Base-by-base conservation (phyloP, 2,329 filamentous ascomycete species). In the Zymoseptoria tritici region DNA sequence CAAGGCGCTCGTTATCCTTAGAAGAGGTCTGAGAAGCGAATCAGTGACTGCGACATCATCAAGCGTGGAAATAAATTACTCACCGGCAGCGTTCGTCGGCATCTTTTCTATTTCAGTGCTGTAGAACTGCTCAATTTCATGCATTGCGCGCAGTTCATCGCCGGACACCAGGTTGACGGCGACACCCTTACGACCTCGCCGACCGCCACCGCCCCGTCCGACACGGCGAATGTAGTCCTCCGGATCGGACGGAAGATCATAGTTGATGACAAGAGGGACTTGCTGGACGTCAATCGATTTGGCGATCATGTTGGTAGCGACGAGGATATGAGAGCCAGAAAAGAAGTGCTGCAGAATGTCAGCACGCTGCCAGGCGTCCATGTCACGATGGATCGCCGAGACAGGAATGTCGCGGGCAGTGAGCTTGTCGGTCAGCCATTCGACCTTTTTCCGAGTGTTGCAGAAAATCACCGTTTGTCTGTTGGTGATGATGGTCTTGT, bases 261-360 rank as follows among this genome's bases (percentile, higher is more conserved):
- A 99, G 88, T 99, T 99, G 86, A 99, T 99, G 82, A 99, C 94
- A 76, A 99, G 84, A 62, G 93, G 97, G 64, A 99, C 94, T 83
- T 99, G 94, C 84, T 99, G 94, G 74, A 99, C 94, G 80, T 99
- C 94, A 80, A 99, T 99, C 88, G 94, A 94, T 89, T 94, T 93
- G 76, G 94, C 94, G 77, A 97, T 84, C 66, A 99, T 85, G 76
- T 99, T 94, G 67, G 94, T 99, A 79, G 94, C 91, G 75, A 99
- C 99, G 74, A 99, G 84, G 70, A 99, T 94, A 88, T 94, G 92
- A 67, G 92, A 97, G 77, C 94, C 94, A 70, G 92, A 96, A 74
- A 94, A 91, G 89, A 99, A 99, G 83, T 99, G 94, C 87, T 99
- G 96, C 94, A 99, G 99, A 80, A 99, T 99, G 75, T 96, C 84